These are phyloP conservation scores for Porodaedalea pini DNA, from an alignment of 1,284 basidiomycete genomes.

Conservation along the genomic window DNA sequence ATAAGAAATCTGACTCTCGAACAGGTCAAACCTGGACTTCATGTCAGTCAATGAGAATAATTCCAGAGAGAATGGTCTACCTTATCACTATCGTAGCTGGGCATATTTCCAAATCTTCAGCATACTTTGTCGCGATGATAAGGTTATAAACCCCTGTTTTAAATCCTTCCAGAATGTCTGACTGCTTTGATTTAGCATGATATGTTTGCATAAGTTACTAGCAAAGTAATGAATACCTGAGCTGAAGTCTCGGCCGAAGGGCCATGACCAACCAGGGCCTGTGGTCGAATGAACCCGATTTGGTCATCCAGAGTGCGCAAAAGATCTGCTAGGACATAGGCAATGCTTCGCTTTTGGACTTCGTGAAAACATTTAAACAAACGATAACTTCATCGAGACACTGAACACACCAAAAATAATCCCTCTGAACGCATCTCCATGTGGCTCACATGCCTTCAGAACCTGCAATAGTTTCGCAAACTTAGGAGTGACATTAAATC, in stretches of 20 bases:
- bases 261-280: conserved; percentile 33
- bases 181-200: conserved; percentile 22
- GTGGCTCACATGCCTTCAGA: conserved; percentile 48
- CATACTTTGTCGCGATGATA: conserved; percentile 52
- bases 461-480: conserved; percentile 55
- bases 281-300: conserved; percentile 41
- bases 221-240: conserved; percentile 17
- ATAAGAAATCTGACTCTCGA: conserved; percentile 58
- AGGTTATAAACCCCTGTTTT: conserved; percentile 55
- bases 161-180: conserved; percentile 47
- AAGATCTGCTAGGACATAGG: conserved; percentile 44
- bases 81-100: conserved; percentile 53
- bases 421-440: conserved; percentile 56
- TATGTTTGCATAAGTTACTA: conserved; percentile 14
- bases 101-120: conserved; percentile 56
- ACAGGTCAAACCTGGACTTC: conserved; percentile 51
- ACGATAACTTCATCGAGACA: not conserved
- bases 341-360: conserved; percentile 46
- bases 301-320: conserved; percentile 41
- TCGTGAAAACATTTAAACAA: conserved; percentile 5
- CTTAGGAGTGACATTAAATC: conserved; percentile 64
- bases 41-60: not conserved
- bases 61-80: conserved; percentile 32
- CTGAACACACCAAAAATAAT: conserved; percentile 55
- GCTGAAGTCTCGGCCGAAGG: conserved; percentile 29